A percentile compares a stretch with the other conserved stretches of the same genome.
These are phyloP conservation scores for Cyberlindnera maritima DNA, from an alignment of 805 yeast genomes.

Conservation along the genomic window DNA sequence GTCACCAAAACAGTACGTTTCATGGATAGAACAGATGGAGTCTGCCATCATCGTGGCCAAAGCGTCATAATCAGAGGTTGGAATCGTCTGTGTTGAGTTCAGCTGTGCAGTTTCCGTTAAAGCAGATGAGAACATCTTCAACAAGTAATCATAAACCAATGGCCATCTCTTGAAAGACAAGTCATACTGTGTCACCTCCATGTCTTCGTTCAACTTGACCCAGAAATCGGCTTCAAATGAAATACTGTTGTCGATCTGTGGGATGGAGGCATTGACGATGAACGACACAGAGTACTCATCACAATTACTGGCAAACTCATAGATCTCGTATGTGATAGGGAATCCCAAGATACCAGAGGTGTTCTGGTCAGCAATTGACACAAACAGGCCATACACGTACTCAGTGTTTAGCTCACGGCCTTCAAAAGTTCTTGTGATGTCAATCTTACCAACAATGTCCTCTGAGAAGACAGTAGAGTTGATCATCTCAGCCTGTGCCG, in stretches of 20 bases:
- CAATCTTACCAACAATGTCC: constrained; percentile 21
- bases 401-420: constrained; percentile 27
- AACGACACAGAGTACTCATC: constrained; percentile 15
- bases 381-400: constrained; percentile 25
- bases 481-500: constrained; percentile 18
- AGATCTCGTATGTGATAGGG: constrained; percentile 12
- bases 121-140: constrained; percentile 12
- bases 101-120: constrained; percentile 7
- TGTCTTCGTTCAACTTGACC: constrained; percentile 11
- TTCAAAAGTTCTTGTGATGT: constrained; percentile 22
- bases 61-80: background rate
- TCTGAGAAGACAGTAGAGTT: constrained; percentile 24
- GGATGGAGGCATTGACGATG: constrained; percentile 16
- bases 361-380: background rate
- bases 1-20: constrained; percentile 20
- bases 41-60: constrained; percentile 4
- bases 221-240: constrained; percentile 22
- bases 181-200: constrained; percentile 20
- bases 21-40: constrained; percentile 22
- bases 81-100: background rate
- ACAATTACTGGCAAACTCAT: constrained; percentile 16
- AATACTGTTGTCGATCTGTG: constrained; percentile 12
- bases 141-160: background rate
- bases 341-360: constrained; percentile 17
- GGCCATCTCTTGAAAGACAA: constrained; percentile 22